phyloP scores from a whole-genome alignment of 352 stramenopile species.

The Pythium biforme region DNA sequence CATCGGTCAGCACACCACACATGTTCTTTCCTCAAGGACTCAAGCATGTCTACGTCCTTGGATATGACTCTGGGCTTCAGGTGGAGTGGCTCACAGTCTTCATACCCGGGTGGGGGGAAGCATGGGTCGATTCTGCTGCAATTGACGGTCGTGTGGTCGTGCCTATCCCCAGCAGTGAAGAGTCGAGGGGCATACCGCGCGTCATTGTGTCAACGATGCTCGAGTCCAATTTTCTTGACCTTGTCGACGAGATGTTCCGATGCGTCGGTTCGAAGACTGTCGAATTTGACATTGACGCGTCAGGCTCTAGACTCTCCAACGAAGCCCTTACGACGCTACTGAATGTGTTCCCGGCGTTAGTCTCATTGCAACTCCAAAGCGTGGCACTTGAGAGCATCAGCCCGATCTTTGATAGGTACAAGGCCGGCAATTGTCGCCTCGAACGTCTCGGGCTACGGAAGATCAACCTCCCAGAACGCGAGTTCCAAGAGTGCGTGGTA shows the following conservation, averaged over 20 bases:
- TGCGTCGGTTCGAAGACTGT: neutral
- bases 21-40: neutral
- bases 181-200: neutral
- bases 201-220: neutral
- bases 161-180: neutral
- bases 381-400: neutral
- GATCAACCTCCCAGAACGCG: neutral
- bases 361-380: neutral
- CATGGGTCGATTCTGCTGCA: neutral
- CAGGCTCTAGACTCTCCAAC: neutral
- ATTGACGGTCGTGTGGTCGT: neutral
- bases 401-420: conserved; percentile 1
- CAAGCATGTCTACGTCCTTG: neutral
- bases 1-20: neutral
- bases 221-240: neutral
- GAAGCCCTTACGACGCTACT: neutral
- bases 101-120: conserved; percentile 5
- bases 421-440: neutral
- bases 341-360: neutral
- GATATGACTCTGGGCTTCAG: neutral
- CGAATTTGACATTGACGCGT: neutral
- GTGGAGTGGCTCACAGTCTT: neutral
- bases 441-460: neutral
- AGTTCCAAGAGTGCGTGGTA: neutral
- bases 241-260: neutral